Evolutionary conservation across 768 basidiomycete genomes (phyloP), one percentile per base, ranked within the genome.

Genomic region (Kockovaella imperatae): DNA sequence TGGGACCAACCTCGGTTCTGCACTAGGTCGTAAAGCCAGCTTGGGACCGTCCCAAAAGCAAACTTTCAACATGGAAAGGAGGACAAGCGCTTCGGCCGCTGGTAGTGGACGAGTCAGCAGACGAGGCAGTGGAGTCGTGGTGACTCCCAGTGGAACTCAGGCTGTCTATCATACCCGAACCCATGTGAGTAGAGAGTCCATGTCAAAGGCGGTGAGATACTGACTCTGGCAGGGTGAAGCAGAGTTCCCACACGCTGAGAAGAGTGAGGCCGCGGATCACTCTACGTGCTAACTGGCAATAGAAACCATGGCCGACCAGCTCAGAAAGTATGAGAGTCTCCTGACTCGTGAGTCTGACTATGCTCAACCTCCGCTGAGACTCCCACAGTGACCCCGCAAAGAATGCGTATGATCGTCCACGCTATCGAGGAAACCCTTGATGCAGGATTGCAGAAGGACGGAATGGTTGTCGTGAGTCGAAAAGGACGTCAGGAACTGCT

Each of bases 381-480:
- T 3, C 5, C 11, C 34, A 7, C 26, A 60, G 67, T 69, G 29
- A 55, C 62, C 7, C 62, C 64, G 21, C 67, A 67, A 31, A 50
- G 69, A 32, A 67, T 70, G 68, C 45, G 62, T 44, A 93, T 91
- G 80, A 95, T 97, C 64, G 89, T 91, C 21, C 87, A 95, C 68
- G 86, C 91, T 0, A 90, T 99, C 76, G 82, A 87, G 68, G 91
- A 96, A 39, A 81, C 86, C 1, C 78, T 99, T 23, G 90, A 95
- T 62, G 72, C 79, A 21, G 95, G 95, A 13, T 75, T 99, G 42
- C 75, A 83, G 57, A 84, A 91, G 72, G 77, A 78, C 21, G 79
- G 81, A 18, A 86, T 96, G 74, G 76, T 84, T 30, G 90, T 97
- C 72, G 93, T 50, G 5, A 56, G 52, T 45, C 45, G 55, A 93